Evolutionary conservation across 2,329 filamentous ascomycete genomes (phyloP), one percentile per base, ranked within the genome.

Genomic region (Alternaria rosae): DNA sequence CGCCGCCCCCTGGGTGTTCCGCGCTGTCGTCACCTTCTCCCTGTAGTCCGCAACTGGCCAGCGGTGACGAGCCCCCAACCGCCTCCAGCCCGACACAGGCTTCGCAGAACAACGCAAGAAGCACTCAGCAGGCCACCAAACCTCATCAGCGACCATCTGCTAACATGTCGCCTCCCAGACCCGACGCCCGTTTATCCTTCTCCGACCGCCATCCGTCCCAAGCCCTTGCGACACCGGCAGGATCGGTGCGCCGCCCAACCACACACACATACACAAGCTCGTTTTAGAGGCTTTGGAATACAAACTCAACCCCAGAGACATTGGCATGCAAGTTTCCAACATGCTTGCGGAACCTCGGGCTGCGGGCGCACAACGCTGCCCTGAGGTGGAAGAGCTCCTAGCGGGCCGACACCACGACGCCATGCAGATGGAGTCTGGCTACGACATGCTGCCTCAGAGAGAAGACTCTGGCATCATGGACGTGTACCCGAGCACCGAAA

Each of bases 201-300:
- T 58, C 68, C 74, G 70, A 71, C 71, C 72, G 71, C 71, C 68
- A 65, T 70, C 69, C 71, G 68, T 69, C 64, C 67, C 73, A 60
- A 70, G 63, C 62, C 75, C 69, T 79, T 79, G 76, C 77, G 76
- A 80, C 77, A 77, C 76, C 75, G 76, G 76, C 76, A 70, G 74
- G 70, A 72, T 76, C 75, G 73, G 76, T 76, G 69, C 66, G 66
- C 66, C 70, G 61, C 60, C 67, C 62, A 68, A 56, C 67, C 59
- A 67, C 68, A 62, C 55, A 66, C 54, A 71, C 64, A 69, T 64
- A 64, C 62, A 50, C 42, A 67, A 58, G 50, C 70, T 62, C 64
- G 44, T 62, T 65, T 53, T 65, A 75, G 61, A 71, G 66, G 59
- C 62, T 51, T 50, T 59, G 53, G 48, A 54, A 66, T 28, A 56